phyloP scores from a whole-genome alignment of 768 basidiomycete species.

The Russula lepida region DNA sequence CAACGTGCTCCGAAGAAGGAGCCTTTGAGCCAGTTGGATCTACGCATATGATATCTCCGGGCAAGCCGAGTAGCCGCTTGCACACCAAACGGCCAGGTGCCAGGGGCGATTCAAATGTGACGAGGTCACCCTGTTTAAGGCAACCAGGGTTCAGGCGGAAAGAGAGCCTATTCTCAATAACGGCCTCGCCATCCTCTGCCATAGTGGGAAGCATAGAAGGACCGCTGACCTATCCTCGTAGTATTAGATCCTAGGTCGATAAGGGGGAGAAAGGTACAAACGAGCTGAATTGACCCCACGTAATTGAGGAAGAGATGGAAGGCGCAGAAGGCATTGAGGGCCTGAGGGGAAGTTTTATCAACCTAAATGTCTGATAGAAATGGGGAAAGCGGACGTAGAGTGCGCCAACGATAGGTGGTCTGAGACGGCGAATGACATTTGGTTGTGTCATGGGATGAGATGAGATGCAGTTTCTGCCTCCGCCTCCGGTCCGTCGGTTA shows the following conservation, averaged over 20 bases:
- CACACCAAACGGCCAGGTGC: constrained; percentile 62
- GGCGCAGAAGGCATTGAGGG: constrained; percentile 45
- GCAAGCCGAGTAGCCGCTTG: constrained; percentile 84
- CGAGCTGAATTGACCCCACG: constrained; percentile 47
- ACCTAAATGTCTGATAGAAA: not conserved
- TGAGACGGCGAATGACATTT: constrained; percentile 7
- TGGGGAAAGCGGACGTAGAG: constrained; percentile 11
- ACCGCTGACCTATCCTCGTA: constrained; percentile 46
- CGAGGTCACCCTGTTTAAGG: constrained; percentile 66
- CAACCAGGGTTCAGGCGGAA: constrained; percentile 40
- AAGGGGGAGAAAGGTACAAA: constrained; percentile 25
- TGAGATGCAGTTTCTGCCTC: not conserved
- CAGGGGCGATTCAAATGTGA: constrained; percentile 63
- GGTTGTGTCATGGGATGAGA: constrained; percentile 1
- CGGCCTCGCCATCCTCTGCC: constrained; percentile 46
- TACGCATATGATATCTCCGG: constrained; percentile 82
- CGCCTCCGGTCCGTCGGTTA: not conserved
- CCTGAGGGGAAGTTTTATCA: constrained; percentile 30
- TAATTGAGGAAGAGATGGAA: constrained; percentile 58
- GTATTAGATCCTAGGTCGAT: not conserved
- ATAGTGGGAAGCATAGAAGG: constrained; percentile 81
- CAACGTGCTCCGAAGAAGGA: constrained; percentile 62
- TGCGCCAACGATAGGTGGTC: constrained; percentile 7
- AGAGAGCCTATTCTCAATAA: constrained; percentile 55
- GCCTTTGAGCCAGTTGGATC: constrained; percentile 69